phyloP scores from a whole-genome alignment of 306 rosid genomes.

The Vicia faba region DNA sequence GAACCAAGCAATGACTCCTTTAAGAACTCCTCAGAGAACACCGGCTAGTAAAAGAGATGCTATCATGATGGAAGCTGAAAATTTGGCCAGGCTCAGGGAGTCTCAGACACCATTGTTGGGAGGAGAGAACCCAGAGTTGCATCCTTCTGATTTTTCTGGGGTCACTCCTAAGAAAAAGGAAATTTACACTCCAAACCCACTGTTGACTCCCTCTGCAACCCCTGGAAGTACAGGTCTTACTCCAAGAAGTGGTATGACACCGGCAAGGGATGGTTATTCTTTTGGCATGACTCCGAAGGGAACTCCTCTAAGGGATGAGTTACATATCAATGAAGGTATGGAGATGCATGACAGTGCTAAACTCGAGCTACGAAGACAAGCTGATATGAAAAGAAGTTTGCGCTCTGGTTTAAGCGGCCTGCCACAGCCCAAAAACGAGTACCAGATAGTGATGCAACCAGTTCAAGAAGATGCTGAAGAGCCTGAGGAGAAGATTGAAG shows the following conservation, averaged over 20 bases:
- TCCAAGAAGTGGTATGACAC: slow-evolving; percentile 83
- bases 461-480: slow-evolving; percentile 78
- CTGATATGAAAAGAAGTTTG: slow-evolving; percentile 70
- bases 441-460: slow-evolving; percentile 86
- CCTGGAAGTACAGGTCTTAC: slow-evolving; percentile 83
- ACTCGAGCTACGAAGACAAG: slow-evolving; percentile 75
- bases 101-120: slow-evolving; percentile 95
- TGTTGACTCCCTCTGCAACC: slow-evolving; percentile 89
- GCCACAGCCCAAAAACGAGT: slow-evolving; percentile 87
- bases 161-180: slow-evolving; percentile 90
- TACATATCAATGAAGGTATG: slow-evolving; percentile 79
- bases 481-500: slow-evolving; percentile 78
- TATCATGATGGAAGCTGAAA: slow-evolving; percentile 96
- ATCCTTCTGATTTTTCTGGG: slow-evolving; percentile 95
- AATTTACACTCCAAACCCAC: slow-evolving; percentile 78
- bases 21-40: slow-evolving; percentile 90
- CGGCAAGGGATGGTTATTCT: slow-evolving; percentile 80
- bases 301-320: slow-evolving; percentile 90
- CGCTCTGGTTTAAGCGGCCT: slow-evolving; percentile 69
- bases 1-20: slow-evolving; percentile 71
- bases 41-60: slow-evolving; percentile 94
- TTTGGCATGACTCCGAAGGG: slow-evolving; percentile 84
- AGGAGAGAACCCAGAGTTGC: slow-evolving; percentile 93
- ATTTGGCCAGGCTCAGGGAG: slow-evolving; percentile 91
- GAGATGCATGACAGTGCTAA: slow-evolving; percentile 67